Conservation (phyloP, 331 rosid species). For the Cydonia oblonga region DNA sequence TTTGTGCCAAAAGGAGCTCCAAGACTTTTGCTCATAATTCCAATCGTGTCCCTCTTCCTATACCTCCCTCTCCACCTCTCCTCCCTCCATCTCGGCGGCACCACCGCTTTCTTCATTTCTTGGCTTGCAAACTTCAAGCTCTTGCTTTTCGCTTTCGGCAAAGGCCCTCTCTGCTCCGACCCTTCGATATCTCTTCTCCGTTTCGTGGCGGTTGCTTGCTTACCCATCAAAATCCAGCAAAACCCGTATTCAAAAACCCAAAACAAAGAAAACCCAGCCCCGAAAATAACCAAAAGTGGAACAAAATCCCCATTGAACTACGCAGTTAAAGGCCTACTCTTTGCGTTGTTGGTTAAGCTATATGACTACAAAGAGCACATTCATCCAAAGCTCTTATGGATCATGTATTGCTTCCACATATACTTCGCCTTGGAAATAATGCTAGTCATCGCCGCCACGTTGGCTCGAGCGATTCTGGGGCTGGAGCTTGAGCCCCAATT, state of each 20-base stretch:
- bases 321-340: slow-evolving; percentile 10
- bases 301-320: slow-evolving; percentile 15
- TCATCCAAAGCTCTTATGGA: slow-evolving; percentile 16
- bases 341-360: background rate
- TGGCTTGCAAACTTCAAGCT: slow-evolving; percentile 86
- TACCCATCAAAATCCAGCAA: slow-evolving; percentile 51
- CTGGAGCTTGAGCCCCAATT: slow-evolving; percentile 57
- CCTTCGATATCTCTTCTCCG: slow-evolving; percentile 25
- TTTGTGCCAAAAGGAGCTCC: slow-evolving; percentile 15
- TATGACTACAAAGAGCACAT: slow-evolving; percentile 9
- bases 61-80: slow-evolving; percentile 38
- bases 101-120: slow-evolving; percentile 38
- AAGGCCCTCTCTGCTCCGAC: slow-evolving; percentile 41
- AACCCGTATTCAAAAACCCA: background rate
- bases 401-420: slow-evolving; percentile 43
- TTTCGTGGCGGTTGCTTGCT: slow-evolving; percentile 39
- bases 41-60: slow-evolving; percentile 34
- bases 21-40: slow-evolving; percentile 30
- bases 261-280: background rate
- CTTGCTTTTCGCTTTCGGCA: slow-evolving; percentile 44
- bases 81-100: slow-evolving; percentile 42
- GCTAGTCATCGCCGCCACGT: slow-evolving; percentile 10
- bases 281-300: background rate
- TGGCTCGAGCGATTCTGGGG: slow-evolving; percentile 14
- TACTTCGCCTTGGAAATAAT: slow-evolving; percentile 39